Conservation (phyloP, 164 flowering plant species). For the Aristolochia californica region DNA sequence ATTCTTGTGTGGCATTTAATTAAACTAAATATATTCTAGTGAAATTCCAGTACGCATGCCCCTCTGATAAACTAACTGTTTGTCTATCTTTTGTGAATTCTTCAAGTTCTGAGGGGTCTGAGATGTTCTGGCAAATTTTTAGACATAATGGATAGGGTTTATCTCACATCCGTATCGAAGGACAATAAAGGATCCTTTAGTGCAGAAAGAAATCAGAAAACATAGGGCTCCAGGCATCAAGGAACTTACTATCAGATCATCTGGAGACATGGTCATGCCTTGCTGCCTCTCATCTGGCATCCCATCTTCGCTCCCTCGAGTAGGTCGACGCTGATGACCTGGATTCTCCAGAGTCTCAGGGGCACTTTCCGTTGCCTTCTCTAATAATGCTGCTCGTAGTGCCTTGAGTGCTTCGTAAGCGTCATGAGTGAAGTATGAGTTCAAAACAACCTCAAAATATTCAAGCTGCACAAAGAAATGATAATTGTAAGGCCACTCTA, state of each 20-base stretch:
- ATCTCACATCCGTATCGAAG: not conserved
- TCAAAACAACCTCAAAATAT: slow-evolving; percentile 82
- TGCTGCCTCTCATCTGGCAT: slow-evolving; percentile 68
- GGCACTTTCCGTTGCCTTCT: slow-evolving; percentile 76
- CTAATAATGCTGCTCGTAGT: slow-evolving; percentile 71
- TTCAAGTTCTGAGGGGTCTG: too few species aligned
- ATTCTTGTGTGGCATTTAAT: too few species aligned
- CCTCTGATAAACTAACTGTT: too few species aligned
- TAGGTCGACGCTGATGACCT: slow-evolving; percentile 79
- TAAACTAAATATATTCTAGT: too few species aligned
- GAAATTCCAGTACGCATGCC: too few species aligned
- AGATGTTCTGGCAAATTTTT: too few species aligned
- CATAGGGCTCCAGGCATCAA: not conserved
- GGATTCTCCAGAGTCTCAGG: slow-evolving; percentile 60
- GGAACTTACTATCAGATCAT: slow-evolving; percentile 82
- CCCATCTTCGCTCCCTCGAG: slow-evolving; percentile 92
- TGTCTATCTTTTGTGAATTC: too few species aligned
- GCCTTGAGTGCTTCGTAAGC: slow-evolving; percentile 83
- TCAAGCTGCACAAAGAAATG: slow-evolving; percentile 62
- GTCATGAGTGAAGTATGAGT: slow-evolving; percentile 70
- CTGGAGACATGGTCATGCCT: slow-evolving; percentile 70
- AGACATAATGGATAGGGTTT: too few species aligned
- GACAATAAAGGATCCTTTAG: not conserved
- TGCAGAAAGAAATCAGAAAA: not conserved
- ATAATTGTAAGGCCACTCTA: not conserved